Percentiles rank a stretch among this genome's conserved stretches.
phyloP scores from a whole-genome alignment of 1,284 basidiomycete species.

The Leccinum fallax region DNA sequence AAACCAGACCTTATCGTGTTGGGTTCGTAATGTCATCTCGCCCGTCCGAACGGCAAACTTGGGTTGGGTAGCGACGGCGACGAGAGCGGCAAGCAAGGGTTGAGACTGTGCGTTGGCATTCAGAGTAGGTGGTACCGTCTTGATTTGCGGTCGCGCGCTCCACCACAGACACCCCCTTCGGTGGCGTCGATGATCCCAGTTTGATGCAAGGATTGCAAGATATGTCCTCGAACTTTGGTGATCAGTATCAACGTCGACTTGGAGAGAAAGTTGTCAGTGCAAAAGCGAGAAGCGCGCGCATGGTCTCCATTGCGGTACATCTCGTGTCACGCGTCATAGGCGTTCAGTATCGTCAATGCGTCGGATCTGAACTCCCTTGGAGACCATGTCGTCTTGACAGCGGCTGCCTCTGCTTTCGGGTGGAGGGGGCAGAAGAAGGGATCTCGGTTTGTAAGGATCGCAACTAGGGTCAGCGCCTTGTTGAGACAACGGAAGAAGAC shows the following conservation, averaged over 20 bases:
- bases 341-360: slow-evolving; percentile 77
- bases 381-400: slow-evolving; percentile 82
- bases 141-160: slow-evolving; percentile 35
- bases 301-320: slow-evolving; percentile 70
- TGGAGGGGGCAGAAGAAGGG: slow-evolving; percentile 87
- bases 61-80: slow-evolving; percentile 88
- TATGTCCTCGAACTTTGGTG: slow-evolving; percentile 82
- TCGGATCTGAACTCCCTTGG: slow-evolving; percentile 85
- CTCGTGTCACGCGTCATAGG: slow-evolving; percentile 83
- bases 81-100: slow-evolving; percentile 84
- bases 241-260: slow-evolving; percentile 85
- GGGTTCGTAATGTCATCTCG: slow-evolving; percentile 76
- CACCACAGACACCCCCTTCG: slow-evolving; percentile 53
- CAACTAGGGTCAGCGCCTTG: slow-evolving; percentile 86
- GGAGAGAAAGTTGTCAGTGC: slow-evolving; percentile 85
- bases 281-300: slow-evolving; percentile 74
- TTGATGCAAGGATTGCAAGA: slow-evolving; percentile 78
- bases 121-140: slow-evolving; percentile 64
- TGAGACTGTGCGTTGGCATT: slow-evolving; percentile 77
- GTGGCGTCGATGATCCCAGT: slow-evolving; percentile 84
- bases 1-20: slow-evolving; percentile 79
- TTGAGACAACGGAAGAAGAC: slow-evolving; percentile 94
- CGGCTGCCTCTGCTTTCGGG: slow-evolving; percentile 62
- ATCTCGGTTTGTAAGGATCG: slow-evolving; percentile 88
- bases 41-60: slow-evolving; percentile 89